Base-by-base conservation (phyloP, 371 early-diverging fungal species). In the Pancytospora epiphaga region DNA sequence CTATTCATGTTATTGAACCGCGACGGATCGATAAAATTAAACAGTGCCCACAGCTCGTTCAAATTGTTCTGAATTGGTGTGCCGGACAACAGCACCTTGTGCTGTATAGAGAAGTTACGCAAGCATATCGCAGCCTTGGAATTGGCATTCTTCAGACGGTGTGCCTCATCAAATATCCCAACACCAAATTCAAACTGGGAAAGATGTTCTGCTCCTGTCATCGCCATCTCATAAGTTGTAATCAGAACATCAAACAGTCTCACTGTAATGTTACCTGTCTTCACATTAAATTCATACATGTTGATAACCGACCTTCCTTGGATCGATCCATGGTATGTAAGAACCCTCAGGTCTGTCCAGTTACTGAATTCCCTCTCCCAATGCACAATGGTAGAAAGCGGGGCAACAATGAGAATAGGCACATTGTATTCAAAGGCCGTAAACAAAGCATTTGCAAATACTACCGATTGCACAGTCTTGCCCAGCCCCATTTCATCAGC, bases 401-500 rank as follows among this genome's bases (percentile, higher is more conserved):
- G 98, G 1, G 93, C 94, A 58, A 96, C 89, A 50, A 98, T 87
- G 33, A 93, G 78, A 83, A 91, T 91, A 47, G 62, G 67, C 6
- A 18, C 58, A 43, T 51, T 40, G 57, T 81, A 75, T 39, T 77
- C 70, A 47, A 72, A 74, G 4, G 70, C 51, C 52, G 49, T 56
- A 54, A 58, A 66, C 19, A 76, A 47, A 49, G 70, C 74, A 38
- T 78, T 78, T 25, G 95, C 75, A 71, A 90, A 91, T 1, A 90
- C 81, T 43, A 90, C 86, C 1, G 89, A 84, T 76, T 95, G 95
- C 25, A 95, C 85, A 0, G 95, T 95, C 76, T 97, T 97, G 6
- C 97, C 97, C 0, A 94, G 77, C 0, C 95, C 94, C 90, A 92
- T 91, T 79, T 95, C 92, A 82, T 97, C 97, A 79, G 96, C 94